Conservation (phyloP, 768 basidiomycete species). For the Tylopilus subfusipes region DNA sequence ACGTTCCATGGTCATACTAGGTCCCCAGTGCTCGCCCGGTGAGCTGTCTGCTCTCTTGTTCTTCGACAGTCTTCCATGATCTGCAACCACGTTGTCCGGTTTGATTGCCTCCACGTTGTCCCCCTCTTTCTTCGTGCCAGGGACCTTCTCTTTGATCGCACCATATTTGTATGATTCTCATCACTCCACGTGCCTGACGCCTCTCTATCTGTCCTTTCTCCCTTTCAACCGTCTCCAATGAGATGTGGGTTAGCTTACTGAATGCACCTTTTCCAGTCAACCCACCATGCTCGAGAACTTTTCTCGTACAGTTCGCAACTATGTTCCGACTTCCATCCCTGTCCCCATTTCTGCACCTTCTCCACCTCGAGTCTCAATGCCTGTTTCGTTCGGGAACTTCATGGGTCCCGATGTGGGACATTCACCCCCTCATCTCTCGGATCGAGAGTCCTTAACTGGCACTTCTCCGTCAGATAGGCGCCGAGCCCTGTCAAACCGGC, state of each 20-base stretch:
- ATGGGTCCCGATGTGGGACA: conserved; percentile 28
- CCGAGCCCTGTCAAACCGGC: conserved; percentile 7
- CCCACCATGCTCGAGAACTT: conserved; percentile 49
- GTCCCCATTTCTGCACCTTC: conserved; percentile 47
- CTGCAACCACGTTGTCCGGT: neutral
- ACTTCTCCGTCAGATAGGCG: conserved; percentile 11
- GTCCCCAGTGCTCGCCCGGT: conserved; percentile 32
- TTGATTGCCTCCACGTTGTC: conserved; percentile 10
- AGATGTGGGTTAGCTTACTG: conserved; percentile 8
- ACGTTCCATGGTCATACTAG: conserved; percentile 25
- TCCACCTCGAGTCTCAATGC: conserved; percentile 48
- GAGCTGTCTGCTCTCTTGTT: conserved; percentile 11
- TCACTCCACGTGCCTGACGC: conserved; percentile 16
- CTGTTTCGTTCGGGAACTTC: conserved; percentile 46
- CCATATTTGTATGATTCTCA: conserved; percentile 13
- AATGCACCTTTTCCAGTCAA: conserved; percentile 34
- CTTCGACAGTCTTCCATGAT: conserved; percentile 3
- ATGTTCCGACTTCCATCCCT: conserved; percentile 51
- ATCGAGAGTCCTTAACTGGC: conserved; percentile 8
- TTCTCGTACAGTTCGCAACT: conserved; percentile 51
- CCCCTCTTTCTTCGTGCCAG: conserved; percentile 11
- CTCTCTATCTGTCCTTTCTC: neutral
- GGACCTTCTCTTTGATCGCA: conserved; percentile 1
- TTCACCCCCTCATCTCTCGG: conserved; percentile 5
- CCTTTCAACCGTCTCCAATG: neutral